A percentile compares a stretch with the other conserved stretches of the same genome.
phyloP scores from a whole-genome alignment of 129 eudicot genomes.

The Pseudognaphalium luteoalbum region DNA sequence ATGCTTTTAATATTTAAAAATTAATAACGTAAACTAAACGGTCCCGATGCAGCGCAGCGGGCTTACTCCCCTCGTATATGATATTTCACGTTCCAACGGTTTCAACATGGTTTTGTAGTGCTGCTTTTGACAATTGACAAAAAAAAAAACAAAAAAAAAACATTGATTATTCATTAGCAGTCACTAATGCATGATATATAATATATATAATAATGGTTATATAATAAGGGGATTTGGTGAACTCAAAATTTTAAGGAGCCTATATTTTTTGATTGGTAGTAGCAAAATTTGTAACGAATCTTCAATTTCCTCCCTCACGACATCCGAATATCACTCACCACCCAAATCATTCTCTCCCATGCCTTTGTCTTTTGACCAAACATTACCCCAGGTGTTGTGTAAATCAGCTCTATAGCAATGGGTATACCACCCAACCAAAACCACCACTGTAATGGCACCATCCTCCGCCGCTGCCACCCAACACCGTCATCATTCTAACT shows the following conservation, averaged over 20 bases:
- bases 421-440: slow-evolving; percentile 33
- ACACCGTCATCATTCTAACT: slow-evolving; percentile 34
- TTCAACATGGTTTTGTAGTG: too few relatives aligned
- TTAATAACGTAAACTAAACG: too few relatives aligned
- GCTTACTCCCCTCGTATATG: too few relatives aligned
- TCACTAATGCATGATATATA: too few relatives aligned
- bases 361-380: slow-evolving; percentile 22
- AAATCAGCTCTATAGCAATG: slow-evolving; percentile 32
- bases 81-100: too few relatives aligned
- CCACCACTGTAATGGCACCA: slow-evolving; percentile 40
- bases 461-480: slow-evolving; percentile 21
- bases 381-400: slow-evolving; percentile 16
- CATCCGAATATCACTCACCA: slow-evolving; percentile 34
- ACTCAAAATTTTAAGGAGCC: slow-evolving; percentile 25
- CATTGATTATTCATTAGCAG: too few relatives aligned
- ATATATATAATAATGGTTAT: too few relatives aligned
- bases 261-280: slow-evolving; percentile 30
- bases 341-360: slow-evolving; percentile 23
- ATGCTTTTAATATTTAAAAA: too few relatives aligned
- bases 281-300: slow-evolving; percentile 17
- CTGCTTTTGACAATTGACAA: too few relatives aligned
- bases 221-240: background rate
- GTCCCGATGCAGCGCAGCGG: too few relatives aligned
- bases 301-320: slow-evolving; percentile 37
- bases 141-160: too few relatives aligned